phyloP scores from a whole-genome alignment of 257 asterid species.

The Rubia yunnanensis region DNA sequence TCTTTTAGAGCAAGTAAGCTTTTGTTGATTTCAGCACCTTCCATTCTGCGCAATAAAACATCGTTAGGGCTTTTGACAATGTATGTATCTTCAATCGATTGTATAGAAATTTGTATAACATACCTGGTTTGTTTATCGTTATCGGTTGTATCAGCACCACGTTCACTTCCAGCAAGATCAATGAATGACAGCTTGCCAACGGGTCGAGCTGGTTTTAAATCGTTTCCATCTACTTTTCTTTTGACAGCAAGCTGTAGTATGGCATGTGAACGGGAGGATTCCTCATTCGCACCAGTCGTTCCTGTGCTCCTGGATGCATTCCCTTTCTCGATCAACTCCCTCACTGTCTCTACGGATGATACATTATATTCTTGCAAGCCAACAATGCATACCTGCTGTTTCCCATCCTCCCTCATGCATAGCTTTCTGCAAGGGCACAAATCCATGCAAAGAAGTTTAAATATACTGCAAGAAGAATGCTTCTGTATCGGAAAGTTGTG shows the following conservation, averaged over 20 bases:
- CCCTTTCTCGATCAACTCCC: constrained; percentile 31
- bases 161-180: constrained; percentile 42
- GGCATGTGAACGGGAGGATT: constrained; percentile 39
- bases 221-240: constrained; percentile 20
- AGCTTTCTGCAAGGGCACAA: constrained; percentile 22
- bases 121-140: constrained; percentile 35
- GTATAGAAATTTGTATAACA: neutral
- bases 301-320: constrained; percentile 35
- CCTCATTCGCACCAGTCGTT: constrained; percentile 34
- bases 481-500: neutral
- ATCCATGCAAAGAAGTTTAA: constrained; percentile 2
- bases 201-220: constrained; percentile 27
- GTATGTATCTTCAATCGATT: neutral
- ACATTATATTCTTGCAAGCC: constrained; percentile 34
- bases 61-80: neutral
- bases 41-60: constrained; percentile 53
- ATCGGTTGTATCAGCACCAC: constrained; percentile 38
- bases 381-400: constrained; percentile 37
- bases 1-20: constrained; percentile 97
- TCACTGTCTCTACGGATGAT: constrained; percentile 24
- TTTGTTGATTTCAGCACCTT: constrained; percentile 99
- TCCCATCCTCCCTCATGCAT: constrained; percentile 36
- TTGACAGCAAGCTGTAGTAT: constrained; percentile 34
- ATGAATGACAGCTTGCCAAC: constrained; percentile 37
- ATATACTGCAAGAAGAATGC: neutral